Percentiles rank a stretch among this genome's conserved stretches.
phyloP scores from a whole-genome alignment of 2,329 filamentous ascomycete genomes.

The Xylaria multiplex region DNA sequence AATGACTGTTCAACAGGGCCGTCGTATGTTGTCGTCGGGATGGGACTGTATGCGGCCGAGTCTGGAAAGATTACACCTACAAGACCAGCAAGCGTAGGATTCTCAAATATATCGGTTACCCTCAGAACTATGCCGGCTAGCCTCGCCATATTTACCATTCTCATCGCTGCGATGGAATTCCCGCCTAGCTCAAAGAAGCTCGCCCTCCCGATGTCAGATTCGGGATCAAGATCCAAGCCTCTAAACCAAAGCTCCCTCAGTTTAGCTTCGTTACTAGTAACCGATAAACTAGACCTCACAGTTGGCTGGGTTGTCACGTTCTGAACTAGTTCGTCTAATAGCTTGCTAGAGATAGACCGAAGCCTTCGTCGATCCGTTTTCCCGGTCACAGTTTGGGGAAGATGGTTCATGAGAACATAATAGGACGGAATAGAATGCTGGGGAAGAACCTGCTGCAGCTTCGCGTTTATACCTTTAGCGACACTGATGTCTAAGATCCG shows the following conservation, averaged over 20 bases:
- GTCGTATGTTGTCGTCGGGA: slow-evolving; percentile 15
- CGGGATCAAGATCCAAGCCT: slow-evolving; percentile 17
- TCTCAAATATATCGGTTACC: slow-evolving; percentile 28
- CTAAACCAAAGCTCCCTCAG: slow-evolving; percentile 20
- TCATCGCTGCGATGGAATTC: slow-evolving; percentile 25
- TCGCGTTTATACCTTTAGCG: slow-evolving; percentile 8
- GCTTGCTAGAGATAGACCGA: slow-evolving; percentile 23
- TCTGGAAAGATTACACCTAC: slow-evolving; percentile 7
- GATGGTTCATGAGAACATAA: slow-evolving; percentile 20
- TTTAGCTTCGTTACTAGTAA: slow-evolving; percentile 22
- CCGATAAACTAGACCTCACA: slow-evolving; percentile 6
- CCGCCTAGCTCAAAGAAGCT: slow-evolving; percentile 28
- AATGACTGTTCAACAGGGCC: slow-evolving; percentile 29
- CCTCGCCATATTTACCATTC: slow-evolving; percentile 30
- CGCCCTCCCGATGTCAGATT: slow-evolving; percentile 3
- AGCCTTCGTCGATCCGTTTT: slow-evolving; percentile 26
- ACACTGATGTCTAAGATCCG: slow-evolving; percentile 14
- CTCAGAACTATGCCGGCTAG: slow-evolving; percentile 18
- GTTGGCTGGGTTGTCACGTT: slow-evolving; percentile 4
- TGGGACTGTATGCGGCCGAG: slow-evolving; percentile 7
- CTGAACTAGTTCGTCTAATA: slow-evolving; percentile 16
- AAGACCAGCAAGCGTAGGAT: slow-evolving; percentile 23
- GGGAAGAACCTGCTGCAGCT: slow-evolving; percentile 26
- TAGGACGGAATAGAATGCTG: slow-evolving; percentile 24
- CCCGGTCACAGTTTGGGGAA: slow-evolving; percentile 22